Percentiles rank a stretch among this genome's conserved stretches.
phyloP scores from a whole-genome alignment of 208 protist species.

The Leishmania tarentolae region DNA sequence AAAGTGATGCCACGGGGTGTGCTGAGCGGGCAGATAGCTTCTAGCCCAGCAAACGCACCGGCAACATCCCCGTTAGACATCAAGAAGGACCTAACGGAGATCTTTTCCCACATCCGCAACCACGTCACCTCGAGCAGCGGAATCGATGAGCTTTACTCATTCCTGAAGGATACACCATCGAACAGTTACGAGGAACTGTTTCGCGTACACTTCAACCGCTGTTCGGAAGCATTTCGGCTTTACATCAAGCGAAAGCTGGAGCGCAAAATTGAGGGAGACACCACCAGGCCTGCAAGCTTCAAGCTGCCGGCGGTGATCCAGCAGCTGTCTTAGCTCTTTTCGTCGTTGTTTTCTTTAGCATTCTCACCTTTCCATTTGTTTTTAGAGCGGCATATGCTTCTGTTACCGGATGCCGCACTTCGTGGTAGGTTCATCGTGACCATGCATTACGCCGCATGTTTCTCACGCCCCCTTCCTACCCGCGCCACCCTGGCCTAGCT shows the following conservation, averaged over 20 bases:
- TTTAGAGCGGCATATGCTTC: background rate
- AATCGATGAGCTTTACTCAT: slow-evolving; percentile 79
- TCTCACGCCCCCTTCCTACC: background rate
- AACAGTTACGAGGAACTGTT: slow-evolving; percentile 58
- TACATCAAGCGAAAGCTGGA: slow-evolving; percentile 88
- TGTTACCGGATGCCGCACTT: background rate
- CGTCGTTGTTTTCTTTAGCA: background rate
- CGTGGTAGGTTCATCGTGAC: background rate
- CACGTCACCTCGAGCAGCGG: slow-evolving; percentile 74
- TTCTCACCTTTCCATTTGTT: background rate
- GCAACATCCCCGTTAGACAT: background rate
- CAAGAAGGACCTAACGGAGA: slow-evolving; percentile 44
- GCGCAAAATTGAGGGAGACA: slow-evolving; percentile 61
- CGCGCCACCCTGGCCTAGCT: background rate
- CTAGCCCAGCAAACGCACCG: background rate
- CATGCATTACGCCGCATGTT: background rate
- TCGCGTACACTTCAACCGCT: slow-evolving; percentile 77
- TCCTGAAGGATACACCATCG: slow-evolving; percentile 35
- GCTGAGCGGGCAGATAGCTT: background rate
- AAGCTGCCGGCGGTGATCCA: slow-evolving; percentile 48
- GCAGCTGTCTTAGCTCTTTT: slow-evolving; percentile 25
- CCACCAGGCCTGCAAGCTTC: slow-evolving; percentile 35
- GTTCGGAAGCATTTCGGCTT: slow-evolving; percentile 82
- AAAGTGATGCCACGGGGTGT: background rate
- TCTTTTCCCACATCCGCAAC: slow-evolving; percentile 82